phyloP scores from a whole-genome alignment of 2,329 filamentous ascomycete species.

The Leptoxyphium fumago region DNA sequence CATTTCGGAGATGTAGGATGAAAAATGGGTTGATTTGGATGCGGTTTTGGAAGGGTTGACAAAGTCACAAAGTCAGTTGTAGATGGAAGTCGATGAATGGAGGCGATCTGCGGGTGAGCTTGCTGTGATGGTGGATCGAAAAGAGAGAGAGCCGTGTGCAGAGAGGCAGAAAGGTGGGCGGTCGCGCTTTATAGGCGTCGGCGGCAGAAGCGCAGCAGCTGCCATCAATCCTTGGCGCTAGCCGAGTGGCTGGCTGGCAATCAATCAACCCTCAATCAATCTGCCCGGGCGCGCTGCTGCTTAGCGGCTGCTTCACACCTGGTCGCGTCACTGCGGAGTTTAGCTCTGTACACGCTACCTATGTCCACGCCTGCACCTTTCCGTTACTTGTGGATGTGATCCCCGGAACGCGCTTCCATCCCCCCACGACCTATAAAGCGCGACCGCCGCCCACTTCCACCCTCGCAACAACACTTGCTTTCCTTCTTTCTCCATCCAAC shows the following conservation, averaged over 20 bases:
- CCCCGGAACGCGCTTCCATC: background rate
- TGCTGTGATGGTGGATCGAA: constrained; percentile 19
- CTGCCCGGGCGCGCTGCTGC: too few species aligned
- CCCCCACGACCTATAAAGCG: background rate
- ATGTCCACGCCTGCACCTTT: too few species aligned
- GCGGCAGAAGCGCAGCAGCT: background rate
- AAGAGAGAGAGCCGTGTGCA: constrained; percentile 12
- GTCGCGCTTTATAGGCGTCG: constrained; percentile 3
- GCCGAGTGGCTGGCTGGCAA: background rate
- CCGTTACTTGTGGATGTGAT: background rate
- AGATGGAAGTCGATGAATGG: constrained; percentile 15
- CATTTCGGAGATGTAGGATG: constrained; percentile 50
- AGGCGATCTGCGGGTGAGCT: constrained; percentile 15
- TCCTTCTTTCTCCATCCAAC: constrained; percentile 22
- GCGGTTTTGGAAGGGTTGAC: constrained; percentile 17
- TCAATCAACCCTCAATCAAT: too few species aligned
- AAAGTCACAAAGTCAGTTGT: constrained; percentile 15
- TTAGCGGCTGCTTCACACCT: too few species aligned
- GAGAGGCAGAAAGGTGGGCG: constrained; percentile 19
- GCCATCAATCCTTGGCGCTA: background rate
- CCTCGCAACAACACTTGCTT: constrained; percentile 7
- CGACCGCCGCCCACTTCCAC: constrained; percentile 10
- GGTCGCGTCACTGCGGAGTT: too few species aligned
- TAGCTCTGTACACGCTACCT: too few species aligned
- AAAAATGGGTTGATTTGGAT: constrained; percentile 14